Evolutionary conservation across 352 stramenopile species (phyloP), one percentile per base, ranked within the genome.

Genomic region (Plasmopara viticola): DNA sequence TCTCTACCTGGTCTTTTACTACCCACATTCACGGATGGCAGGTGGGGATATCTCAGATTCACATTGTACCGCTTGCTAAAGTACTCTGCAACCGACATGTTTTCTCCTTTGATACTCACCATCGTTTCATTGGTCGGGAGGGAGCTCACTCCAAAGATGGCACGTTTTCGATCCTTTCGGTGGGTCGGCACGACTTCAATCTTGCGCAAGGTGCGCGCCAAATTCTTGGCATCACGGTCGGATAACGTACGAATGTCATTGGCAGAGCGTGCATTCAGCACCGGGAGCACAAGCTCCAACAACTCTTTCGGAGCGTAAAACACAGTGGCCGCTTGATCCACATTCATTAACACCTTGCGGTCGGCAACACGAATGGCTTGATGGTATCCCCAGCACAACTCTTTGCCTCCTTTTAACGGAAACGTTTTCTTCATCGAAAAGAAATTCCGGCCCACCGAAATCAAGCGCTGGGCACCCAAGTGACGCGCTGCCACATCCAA

Each of bases 21-120:
- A 5, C 83, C 83, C 2, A 94, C 70, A 47, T 90, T 86, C 4
- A 94, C 74, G 7, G 67, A 64, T 7, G 85, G 85, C 28, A 95
- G 47, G 13, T 78, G 60, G 29, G 83, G 76, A 49, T 84, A 81
- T 9, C 75, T 66, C 35, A 94, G 53, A 8, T 51, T 53, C 4
- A 75, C 51, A 3, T 81, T 74, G 67, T 94, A 94, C 0, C 59
- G 53, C 35, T 77, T 69, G 17, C 29, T 44, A 56, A 87, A 90
- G 53, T 90, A 94, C 4, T 75, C 49, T 0, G 69, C 70, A 7
- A 94, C 64, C 5, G 72, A 78, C 48, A 74, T 74, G 9, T 56
- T 41, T 15, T 72, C 48, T 2, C 77, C 78, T 56, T 85, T 78
- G 48, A 86, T 77, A 0, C 67, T 62, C 14, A 84, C 53, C 43